phyloP scores from a whole-genome alignment of 768 basidiomycete genomes.

The Crucibulum laeve region DNA sequence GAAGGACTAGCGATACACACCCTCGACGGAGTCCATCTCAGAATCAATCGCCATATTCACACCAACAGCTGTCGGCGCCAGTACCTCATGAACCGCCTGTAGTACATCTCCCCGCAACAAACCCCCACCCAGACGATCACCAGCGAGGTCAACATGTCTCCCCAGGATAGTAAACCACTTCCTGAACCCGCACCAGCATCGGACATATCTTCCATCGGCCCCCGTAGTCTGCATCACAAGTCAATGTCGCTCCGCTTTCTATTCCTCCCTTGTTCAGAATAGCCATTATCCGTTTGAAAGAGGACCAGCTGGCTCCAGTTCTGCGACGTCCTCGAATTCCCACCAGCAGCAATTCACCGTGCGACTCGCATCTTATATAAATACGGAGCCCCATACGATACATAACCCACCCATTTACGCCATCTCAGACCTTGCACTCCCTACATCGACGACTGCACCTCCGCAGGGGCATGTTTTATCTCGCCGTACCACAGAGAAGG shows the following conservation, averaged over 20 bases:
- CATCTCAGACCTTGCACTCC: not conserved
- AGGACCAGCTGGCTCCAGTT: too few relatives aligned
- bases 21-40: too few relatives aligned
- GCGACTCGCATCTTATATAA: not conserved
- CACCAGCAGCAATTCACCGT: too few relatives aligned
- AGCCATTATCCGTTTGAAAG: not conserved
- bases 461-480: slow-evolving; percentile 18
- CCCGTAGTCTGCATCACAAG: slow-evolving; percentile 76
- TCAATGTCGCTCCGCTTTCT: slow-evolving; percentile 15
- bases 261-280: not conserved
- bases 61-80: too few relatives aligned
- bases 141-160: not conserved
- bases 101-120: not conserved
- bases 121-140: not conserved
- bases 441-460: not conserved
- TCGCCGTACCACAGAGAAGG: slow-evolving; percentile 29
- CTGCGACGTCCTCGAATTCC: too few relatives aligned
- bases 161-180: not conserved
- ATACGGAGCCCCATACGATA: slow-evolving; percentile 13
- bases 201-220: slow-evolving; percentile 64
- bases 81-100: too few relatives aligned
- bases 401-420: slow-evolving; percentile 49
- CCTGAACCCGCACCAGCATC: slow-evolving; percentile 28
- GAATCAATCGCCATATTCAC: too few relatives aligned
- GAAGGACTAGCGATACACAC: too few relatives aligned